A percentile compares a stretch with the other conserved stretches of the same genome.
Conservation (phyloP, 768 basidiomycete species). For the Lentinus brumalis region DNA sequence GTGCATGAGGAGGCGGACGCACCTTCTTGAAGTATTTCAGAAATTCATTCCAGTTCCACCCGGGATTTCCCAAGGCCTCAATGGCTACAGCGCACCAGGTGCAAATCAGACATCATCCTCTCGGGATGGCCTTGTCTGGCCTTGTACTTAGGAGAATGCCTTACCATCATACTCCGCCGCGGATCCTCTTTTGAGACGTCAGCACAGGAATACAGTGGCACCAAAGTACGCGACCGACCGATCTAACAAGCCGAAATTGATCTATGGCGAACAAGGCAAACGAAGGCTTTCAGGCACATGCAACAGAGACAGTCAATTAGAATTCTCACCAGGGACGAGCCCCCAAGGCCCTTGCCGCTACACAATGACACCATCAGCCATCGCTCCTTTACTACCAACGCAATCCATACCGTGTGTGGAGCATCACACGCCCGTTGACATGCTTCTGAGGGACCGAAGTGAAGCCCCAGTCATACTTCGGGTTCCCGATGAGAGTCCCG, state of each 20-base stretch:
- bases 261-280: background rate
- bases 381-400: background rate
- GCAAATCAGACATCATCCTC: background rate
- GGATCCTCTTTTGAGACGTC: background rate
- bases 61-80: slow-evolving; percentile 47
- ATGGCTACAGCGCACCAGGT: background rate
- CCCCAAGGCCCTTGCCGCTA: background rate
- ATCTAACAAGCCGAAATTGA: background rate
- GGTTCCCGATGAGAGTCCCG: background rate
- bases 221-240: background rate
- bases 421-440: background rate
- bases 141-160: background rate
- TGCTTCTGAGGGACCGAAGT: background rate
- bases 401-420: background rate
- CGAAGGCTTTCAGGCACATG: background rate
- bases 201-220: background rate
- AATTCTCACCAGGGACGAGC: background rate
- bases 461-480: background rate
- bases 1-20: background rate
- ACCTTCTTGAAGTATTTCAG: slow-evolving; percentile 1
- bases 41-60: slow-evolving; percentile 50
- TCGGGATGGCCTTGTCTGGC: no score
- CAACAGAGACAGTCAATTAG: background rate
- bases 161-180: background rate
- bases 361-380: background rate